Evolutionary conservation across 306 rosid genomes (phyloP).

Genomic region (Dryas octopetala): DNA sequence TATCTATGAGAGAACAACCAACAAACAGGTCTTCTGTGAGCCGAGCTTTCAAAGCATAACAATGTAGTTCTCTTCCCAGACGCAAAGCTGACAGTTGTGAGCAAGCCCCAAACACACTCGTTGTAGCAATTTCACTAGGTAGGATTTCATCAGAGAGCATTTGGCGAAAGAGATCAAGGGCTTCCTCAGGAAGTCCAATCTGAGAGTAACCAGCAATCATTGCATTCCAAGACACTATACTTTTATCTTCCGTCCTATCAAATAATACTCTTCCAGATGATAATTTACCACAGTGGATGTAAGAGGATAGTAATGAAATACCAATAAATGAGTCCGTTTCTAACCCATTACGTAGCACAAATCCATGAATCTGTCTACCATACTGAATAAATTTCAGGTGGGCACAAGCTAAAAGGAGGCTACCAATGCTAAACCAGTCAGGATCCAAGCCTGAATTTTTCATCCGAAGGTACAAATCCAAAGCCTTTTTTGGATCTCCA

Average conservation of each 20-base stretch:
- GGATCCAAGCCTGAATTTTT: conserved; percentile 48
- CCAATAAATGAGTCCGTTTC: conserved; percentile 64
- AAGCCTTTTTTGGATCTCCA: conserved; percentile 66
- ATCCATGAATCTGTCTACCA: conserved; percentile 74
- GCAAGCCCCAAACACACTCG: conserved; percentile 61
- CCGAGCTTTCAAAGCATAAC: conserved; percentile 52
- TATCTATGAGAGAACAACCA: conserved; percentile 70
- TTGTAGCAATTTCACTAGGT: conserved; percentile 48
- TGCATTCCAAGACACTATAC: conserved; percentile 66
- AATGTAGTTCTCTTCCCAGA: conserved; percentile 72
- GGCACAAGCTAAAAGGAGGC: conserved; percentile 73
- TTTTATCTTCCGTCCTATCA: conserved; percentile 43
- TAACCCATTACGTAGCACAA: conserved; percentile 58
- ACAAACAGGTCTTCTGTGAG: conserved; percentile 49
- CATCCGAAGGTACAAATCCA: conserved; percentile 64
- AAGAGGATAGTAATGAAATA: conserved; percentile 61
- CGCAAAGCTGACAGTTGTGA: conserved; percentile 62
- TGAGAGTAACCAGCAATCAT: conserved; percentile 65
- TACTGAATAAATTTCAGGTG: conserved; percentile 37
- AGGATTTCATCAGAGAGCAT: conserved; percentile 47
- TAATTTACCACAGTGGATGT: conserved; percentile 48
- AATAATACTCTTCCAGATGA: conserved; percentile 48
- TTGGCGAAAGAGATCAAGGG: conserved; percentile 58
- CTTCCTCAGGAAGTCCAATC: conserved; percentile 58
- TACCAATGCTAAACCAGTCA: conserved; percentile 57